These are phyloP conservation scores for Ophiostoma australiae DNA, from an alignment of 2,329 filamentous ascomycete genomes.

Conservation along the genomic window DNA sequence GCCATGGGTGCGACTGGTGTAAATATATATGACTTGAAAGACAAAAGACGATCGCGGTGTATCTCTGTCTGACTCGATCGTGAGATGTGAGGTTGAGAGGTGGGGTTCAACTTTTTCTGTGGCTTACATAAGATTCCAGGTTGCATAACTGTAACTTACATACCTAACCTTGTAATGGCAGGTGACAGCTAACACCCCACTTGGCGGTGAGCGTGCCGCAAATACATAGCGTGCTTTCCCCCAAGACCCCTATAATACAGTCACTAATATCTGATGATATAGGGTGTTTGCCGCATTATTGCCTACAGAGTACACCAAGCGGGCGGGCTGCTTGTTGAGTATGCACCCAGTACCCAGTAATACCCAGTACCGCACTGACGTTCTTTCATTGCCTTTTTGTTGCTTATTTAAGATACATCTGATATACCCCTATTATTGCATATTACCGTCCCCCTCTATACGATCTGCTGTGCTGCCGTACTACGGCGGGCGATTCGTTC, in stretches of 20 bases:
- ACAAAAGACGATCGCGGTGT: not conserved
- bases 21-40: not conserved
- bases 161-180: not conserved
- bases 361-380: not conserved
- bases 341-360: not conserved
- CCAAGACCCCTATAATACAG: not conserved
- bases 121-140: not conserved
- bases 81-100: constrained; percentile 14
- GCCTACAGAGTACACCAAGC: not conserved
- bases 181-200: not conserved
- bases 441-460: not conserved
- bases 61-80: not conserved
- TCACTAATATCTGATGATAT: not conserved
- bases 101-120: constrained; percentile 16
- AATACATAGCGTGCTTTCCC: too few relatives aligned
- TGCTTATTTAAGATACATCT: not conserved
- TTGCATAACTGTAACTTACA: not conserved
- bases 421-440: not conserved
- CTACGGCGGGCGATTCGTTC: constrained; percentile 20
- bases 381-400: not conserved
- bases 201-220: not conserved
- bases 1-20: not conserved
- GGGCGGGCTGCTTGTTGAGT: too few relatives aligned
- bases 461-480: constrained; percentile 23
- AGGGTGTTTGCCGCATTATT: not conserved